These are phyloP conservation scores for Boeremia exigua DNA, from an alignment of 2,329 filamentous ascomycete species.

Conservation along the genomic window DNA sequence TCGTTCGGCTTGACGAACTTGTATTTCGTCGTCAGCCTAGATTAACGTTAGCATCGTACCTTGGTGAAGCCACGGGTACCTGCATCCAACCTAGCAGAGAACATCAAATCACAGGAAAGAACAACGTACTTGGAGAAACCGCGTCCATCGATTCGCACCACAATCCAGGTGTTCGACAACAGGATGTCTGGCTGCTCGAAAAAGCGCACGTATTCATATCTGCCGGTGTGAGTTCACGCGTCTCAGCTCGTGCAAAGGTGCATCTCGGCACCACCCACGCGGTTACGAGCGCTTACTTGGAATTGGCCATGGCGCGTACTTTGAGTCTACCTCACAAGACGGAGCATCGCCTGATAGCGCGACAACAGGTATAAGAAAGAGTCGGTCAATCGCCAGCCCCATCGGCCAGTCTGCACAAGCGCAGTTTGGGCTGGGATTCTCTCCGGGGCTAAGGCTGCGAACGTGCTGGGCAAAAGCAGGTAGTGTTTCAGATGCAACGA, in stretches of 20 bases:
- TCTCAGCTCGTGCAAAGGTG: conserved; percentile 1
- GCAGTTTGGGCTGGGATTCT: conserved; percentile 15
- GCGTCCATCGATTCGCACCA: conserved; percentile 90
- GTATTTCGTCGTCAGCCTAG: conserved; percentile 81
- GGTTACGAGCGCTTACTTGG: conserved; percentile 10
- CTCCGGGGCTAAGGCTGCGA: conserved; percentile 20
- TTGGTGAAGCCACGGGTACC: conserved; percentile 18
- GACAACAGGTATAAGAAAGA: conserved; percentile 12
- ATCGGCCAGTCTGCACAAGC: conserved; percentile 9
- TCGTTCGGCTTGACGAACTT: conserved; percentile 93
- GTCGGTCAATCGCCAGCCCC: background rate
- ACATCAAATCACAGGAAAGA: conserved; percentile 7
- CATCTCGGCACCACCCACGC: conserved; percentile 1
- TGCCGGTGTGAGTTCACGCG: conserved; percentile 49
- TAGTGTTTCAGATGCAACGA: conserved; percentile 17
- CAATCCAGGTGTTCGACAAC: conserved; percentile 92
- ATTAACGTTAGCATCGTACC: background rate
- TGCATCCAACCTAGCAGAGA: conserved; percentile 22
- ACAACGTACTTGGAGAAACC: conserved; percentile 83
- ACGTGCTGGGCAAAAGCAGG: conserved; percentile 13
- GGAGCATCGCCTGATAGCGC: background rate
- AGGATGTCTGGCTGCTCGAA: conserved; percentile 86
- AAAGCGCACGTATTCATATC: conserved; percentile 89
- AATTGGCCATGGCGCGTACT: conserved; percentile 16
- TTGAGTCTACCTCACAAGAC: conserved; percentile 4